Evolutionary conservation across 805 yeast species (phyloP).

Genomic region (Monosporozyma aerobia): DNA sequence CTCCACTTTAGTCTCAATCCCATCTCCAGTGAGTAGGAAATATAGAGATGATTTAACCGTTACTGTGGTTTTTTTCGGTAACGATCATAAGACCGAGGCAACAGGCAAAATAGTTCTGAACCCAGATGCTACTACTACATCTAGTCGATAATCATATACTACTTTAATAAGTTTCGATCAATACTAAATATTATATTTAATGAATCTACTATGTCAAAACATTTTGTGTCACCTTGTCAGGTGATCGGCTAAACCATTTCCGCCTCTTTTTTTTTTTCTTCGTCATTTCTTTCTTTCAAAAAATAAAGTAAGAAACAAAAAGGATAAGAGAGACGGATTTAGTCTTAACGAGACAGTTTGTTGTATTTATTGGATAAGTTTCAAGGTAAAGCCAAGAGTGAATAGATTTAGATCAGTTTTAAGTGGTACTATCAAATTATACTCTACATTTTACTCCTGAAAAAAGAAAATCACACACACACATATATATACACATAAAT

Average conservation of each 20-base stretch:
- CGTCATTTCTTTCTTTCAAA: neutral
- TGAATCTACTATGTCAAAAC: neutral
- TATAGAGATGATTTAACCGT: conserved; percentile 95
- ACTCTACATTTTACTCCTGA: neutral
- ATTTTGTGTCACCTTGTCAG: neutral
- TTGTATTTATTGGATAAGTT: no score
- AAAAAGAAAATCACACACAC: neutral
- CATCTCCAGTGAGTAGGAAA: conserved; percentile 81
- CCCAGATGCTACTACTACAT: neutral
- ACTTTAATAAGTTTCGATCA: neutral
- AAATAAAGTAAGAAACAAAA: neutral
- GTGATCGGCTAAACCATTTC: neutral
- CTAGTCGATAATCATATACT: no score
- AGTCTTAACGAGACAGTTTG: neutral
- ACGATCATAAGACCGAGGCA: neutral
- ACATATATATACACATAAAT: neutral
- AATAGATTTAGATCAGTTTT: neutral
- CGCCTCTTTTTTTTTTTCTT: neutral
- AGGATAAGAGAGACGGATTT: neutral
- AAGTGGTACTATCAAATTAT: neutral
- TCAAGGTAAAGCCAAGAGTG: neutral
- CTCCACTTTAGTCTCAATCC: conserved; percentile 79
- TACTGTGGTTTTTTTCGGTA: conserved; percentile 87
- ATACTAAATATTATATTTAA: neutral
- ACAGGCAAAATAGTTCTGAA: neutral